Percentiles rank a stretch among this genome's conserved stretches.
phyloP scores from a whole-genome alignment of 148 eudicot species.

The Camellia granthamiana region DNA sequence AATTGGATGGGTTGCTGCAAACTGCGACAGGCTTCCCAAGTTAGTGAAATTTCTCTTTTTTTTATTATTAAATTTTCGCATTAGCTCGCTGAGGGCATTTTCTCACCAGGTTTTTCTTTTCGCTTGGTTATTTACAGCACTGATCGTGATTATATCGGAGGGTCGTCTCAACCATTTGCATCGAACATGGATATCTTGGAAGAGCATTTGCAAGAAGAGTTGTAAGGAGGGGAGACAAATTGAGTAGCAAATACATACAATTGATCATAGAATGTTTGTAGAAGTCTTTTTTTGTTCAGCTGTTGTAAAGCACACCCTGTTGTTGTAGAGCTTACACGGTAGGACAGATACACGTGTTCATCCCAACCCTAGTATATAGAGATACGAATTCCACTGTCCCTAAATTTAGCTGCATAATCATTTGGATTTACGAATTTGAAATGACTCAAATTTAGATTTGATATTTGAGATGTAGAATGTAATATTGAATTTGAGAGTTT shows the following conservation, averaged over 20 bases:
- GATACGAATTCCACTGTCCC: not conserved
- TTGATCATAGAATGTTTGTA: not conserved
- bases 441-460: no score
- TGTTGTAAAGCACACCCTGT: not conserved
- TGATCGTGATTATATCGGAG: conserved; percentile 29
- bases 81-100: conserved; percentile 22
- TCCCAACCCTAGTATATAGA: not conserved
- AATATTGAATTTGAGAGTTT: no score
- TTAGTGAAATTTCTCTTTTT: conserved; percentile 34
- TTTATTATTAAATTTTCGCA: not conserved
- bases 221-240: not conserved
- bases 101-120: conserved; percentile 22
- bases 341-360: not conserved
- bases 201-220: not conserved
- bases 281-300: not conserved
- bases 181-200: conserved; percentile 20
- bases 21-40: conserved; percentile 69
- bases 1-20: conserved; percentile 79
- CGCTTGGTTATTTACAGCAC: conserved; percentile 39
- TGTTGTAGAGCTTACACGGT: not conserved
- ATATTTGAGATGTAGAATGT: no score
- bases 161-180: conserved; percentile 21
- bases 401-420: not conserved
- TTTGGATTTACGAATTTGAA: no score
- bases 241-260: not conserved